Percentiles rank a stretch among this genome's conserved stretches.
Conservation (phyloP, 192 early-diverging fungal species). For the Mortierella hygrophila region DNA sequence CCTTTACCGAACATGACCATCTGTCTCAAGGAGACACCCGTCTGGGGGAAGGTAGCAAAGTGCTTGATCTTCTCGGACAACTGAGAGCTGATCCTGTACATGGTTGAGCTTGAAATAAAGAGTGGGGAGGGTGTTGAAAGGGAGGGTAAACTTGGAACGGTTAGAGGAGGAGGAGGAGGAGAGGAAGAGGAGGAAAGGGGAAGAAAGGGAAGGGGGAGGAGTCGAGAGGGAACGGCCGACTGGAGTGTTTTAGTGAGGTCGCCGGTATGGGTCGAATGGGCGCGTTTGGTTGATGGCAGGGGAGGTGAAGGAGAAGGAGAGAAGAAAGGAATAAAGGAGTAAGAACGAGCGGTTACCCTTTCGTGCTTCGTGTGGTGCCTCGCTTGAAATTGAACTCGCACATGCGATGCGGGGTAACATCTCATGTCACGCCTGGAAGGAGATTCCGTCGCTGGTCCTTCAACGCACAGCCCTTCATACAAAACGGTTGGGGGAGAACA, state of each 20-base stretch:
- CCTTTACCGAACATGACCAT: constrained; percentile 94
- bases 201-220: not conserved
- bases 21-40: constrained; percentile 92
- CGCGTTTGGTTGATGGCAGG: not conserved
- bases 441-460: not conserved
- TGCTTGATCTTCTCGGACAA: constrained; percentile 80
- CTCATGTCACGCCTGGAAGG: not conserved
- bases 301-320: not conserved
- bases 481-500: constrained; percentile 23
- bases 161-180: not conserved
- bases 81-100: constrained; percentile 68
- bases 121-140: not conserved
- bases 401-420: not conserved
- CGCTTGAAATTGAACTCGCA: not conserved
- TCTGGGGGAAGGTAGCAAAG: constrained; percentile 90
- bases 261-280: not conserved
- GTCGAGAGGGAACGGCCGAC: not conserved
- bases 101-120: constrained; percentile 9
- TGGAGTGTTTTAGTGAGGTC: not conserved
- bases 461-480: not conserved
- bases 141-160: not conserved
- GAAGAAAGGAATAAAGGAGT: not conserved
- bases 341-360: not conserved
- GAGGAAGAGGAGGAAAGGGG: not conserved
- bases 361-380: no score